phyloP scores from a whole-genome alignment of 495 filamentous ascomycete genomes.

The Annulohypoxylon moriforme region DNA sequence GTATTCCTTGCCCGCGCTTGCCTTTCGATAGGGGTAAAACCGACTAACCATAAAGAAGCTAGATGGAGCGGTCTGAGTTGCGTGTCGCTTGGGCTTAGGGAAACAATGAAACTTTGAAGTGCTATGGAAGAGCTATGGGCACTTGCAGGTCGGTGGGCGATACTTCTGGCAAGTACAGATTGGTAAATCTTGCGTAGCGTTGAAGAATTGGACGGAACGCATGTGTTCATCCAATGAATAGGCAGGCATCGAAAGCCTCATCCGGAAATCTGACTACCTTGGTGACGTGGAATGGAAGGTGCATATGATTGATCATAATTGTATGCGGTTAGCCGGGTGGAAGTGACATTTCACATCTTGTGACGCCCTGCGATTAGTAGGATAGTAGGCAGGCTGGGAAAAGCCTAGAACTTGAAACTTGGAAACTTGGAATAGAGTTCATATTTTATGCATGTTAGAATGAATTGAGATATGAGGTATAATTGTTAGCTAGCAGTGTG shows the following conservation, averaged over 20 bases:
- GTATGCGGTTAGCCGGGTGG: not conserved
- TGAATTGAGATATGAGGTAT: not conserved
- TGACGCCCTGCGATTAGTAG: too few species aligned
- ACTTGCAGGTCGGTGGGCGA: slow-evolving; percentile 3
- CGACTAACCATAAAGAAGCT: not conserved
- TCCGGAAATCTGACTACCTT: not conserved
- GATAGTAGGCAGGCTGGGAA: not conserved
- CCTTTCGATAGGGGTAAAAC: not conserved
- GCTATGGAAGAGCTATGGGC: not conserved
- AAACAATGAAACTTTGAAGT: not conserved
- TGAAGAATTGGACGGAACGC: not conserved
- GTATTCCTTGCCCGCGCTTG: slow-evolving; percentile 13
- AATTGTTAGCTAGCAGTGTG: not conserved
- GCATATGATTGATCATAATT: slow-evolving; percentile 2
- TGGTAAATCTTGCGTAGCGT: not conserved
- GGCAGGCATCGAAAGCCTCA: not conserved
- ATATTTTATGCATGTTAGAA: not conserved
- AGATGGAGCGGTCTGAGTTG: slow-evolving; percentile 6
- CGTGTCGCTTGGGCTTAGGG: not conserved
- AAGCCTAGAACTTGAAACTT: not conserved
- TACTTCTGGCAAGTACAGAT: not conserved
- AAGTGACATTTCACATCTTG: not conserved
- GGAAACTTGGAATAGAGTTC: not conserved
- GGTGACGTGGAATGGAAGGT: not conserved
- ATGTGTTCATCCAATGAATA: not conserved